Base-by-base conservation (phyloP, 345 rosid species). In the Linum tenue region DNA sequence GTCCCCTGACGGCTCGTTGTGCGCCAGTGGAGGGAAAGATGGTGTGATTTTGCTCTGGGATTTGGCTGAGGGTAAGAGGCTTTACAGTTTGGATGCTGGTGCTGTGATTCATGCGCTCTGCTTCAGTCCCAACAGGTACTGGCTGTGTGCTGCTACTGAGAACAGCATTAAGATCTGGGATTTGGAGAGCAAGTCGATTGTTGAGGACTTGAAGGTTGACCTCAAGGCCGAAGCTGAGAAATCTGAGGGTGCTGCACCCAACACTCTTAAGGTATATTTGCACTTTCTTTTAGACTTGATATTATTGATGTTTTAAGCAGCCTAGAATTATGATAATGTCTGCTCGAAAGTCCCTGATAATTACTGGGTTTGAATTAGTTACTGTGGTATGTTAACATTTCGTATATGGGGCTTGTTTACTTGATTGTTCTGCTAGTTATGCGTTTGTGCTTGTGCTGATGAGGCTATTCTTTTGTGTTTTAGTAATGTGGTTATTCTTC, bases 131-230 rank as follows among this genome's bases (percentile, higher is more conserved):
- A 94, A 90, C 69, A 87, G 99, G 89, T 94, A 94, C 68, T 94
- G 99, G 99, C 82, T 94, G 0, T 94, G 97, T 59, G 97, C 99
- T 5, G 99, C 96, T 0, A 94, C 99, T 0, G 99, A 90, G 71
- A 72, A 79, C 31, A 90, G 99, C 55, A 91, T 94, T 57, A 94
- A 91, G 91, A 89, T 94, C 72, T 91, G 99, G 99, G 99, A 94
- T 83, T 80, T 94, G 1, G 97, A 94, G 79, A 94, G 97, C 77
- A 94, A 94, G 86, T 82, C 83, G 74, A 75, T 94, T 73, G 96
- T 91, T 1, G 99, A 90, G 77, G 99, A 91, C 56, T 82, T 91
- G 88, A 94, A 83, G 87, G 99, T 94, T 41, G 97, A 94, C 70
- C 88, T 94, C 61, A 94, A 88, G 81, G 83, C 91, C 0, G 99